These are phyloP conservation scores for Xylaria venustula DNA, from an alignment of 495 filamentous ascomycete genomes.

Conservation along the genomic window DNA sequence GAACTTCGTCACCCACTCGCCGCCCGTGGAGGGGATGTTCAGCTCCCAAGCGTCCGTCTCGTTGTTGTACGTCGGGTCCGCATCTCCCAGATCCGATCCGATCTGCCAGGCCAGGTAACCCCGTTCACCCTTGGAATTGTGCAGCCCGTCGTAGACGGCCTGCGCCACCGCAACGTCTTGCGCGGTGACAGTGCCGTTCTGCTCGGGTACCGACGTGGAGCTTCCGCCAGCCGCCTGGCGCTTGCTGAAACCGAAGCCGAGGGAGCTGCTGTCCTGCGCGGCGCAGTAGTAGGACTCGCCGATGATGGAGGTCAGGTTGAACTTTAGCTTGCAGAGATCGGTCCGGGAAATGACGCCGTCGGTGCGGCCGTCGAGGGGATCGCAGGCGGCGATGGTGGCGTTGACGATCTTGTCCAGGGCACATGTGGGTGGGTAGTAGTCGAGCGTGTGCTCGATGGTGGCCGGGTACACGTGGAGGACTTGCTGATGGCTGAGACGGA, in stretches of 20 bases:
- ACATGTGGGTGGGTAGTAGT: slow-evolving; percentile 15
- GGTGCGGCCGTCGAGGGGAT: slow-evolving; percentile 27
- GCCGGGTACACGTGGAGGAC: slow-evolving; percentile 46
- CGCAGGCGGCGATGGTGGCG: slow-evolving; percentile 27
- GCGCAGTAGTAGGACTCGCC: slow-evolving; percentile 51
- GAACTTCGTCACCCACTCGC: slow-evolving; percentile 31
- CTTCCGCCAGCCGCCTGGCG: no score
- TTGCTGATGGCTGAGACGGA: slow-evolving; percentile 38
- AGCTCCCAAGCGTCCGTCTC: slow-evolving; percentile 39
- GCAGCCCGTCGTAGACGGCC: slow-evolving; percentile 42
- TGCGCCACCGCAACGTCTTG: slow-evolving; percentile 39
- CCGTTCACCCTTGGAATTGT: slow-evolving; percentile 40
- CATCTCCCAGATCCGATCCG: slow-evolving; percentile 40
- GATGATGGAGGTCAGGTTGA: slow-evolving; percentile 36
- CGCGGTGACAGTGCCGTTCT: slow-evolving; percentile 43
- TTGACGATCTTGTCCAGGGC: slow-evolving; percentile 24
- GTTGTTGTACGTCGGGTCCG: slow-evolving; percentile 40
- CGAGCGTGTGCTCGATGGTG: slow-evolving; percentile 6
- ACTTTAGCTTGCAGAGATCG: slow-evolving; percentile 17
- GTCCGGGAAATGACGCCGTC: slow-evolving; percentile 22
- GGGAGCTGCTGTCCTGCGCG: slow-evolving; percentile 18
- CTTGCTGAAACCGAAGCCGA: slow-evolving; percentile 1
- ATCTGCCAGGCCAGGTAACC: slow-evolving; percentile 49
- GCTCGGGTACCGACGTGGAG: slow-evolving; percentile 29
- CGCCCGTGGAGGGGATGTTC: slow-evolving; percentile 35